Evolutionary conservation across 345 rosid species (phyloP).

Genomic region (Firmiana major): DNA sequence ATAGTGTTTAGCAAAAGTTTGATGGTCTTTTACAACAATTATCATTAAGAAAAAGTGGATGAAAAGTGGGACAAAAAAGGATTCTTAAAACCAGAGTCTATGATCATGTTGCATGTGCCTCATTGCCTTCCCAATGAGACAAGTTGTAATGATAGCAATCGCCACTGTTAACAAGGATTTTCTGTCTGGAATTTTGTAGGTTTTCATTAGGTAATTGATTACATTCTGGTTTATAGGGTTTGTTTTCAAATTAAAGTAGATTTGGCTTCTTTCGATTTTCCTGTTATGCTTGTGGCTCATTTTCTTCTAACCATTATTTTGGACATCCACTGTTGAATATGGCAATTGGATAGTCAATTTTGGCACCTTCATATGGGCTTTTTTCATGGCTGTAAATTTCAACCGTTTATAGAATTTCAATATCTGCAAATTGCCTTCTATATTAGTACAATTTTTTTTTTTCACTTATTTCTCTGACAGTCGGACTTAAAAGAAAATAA

Average conservation of each 20-base stretch:
- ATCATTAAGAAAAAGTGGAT: not conserved
- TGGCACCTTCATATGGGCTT: not conserved
- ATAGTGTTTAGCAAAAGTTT: not conserved
- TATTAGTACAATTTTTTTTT: too few species aligned
- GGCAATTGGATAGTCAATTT: not conserved
- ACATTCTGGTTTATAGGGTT: not conserved
- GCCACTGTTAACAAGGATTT: not conserved
- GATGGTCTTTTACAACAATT: not conserved
- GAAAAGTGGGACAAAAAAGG: slow-evolving; percentile 6
- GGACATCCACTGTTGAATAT: not conserved
- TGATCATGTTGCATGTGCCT: slow-evolving; percentile 7
- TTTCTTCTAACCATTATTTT: not conserved
- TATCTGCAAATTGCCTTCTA: too few species aligned
- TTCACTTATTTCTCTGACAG: too few species aligned
- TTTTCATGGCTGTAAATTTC: not conserved
- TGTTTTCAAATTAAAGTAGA: slow-evolving; percentile 12
- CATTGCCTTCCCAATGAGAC: slow-evolving; percentile 16
- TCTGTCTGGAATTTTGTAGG: slow-evolving; percentile 5
- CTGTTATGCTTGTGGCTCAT: slow-evolving; percentile 23
- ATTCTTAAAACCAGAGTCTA: not conserved
- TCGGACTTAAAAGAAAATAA: too few species aligned
- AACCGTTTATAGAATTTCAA: not conserved
- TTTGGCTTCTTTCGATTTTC: slow-evolving; percentile 1
- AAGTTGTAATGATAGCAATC: slow-evolving; percentile 14
- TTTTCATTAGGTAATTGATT: slow-evolving; percentile 13